Base-by-base conservation (phyloP, 2,329 filamentous ascomycete genomes). In the Chrysoporthe austroafricana region DNA sequence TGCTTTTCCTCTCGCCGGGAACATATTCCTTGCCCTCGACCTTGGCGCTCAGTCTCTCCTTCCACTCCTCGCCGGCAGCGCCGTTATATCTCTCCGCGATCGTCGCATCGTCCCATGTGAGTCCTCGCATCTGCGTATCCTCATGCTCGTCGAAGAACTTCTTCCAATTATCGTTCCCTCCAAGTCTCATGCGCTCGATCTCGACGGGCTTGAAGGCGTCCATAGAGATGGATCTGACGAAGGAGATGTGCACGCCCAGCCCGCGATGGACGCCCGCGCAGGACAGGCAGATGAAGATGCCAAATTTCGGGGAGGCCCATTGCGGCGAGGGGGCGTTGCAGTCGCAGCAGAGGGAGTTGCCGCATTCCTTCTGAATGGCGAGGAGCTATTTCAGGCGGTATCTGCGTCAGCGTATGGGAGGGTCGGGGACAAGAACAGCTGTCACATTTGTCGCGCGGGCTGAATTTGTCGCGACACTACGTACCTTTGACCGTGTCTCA, bases 301-400 rank as follows among this genome's bases (percentile, higher is more conserved):
- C 95, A 78, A 99, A 97, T 81, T 99, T 99, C 72, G 96, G 96
- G 48, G 94, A 86, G 73, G 96, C 95, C 96, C 96, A 99, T 91
- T 99, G 96, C 71, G 96, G 96, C 74, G 93, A 96, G 32, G 96
- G 95, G 57, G 96, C 95, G 77, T 90, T 90, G 85, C 96, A 99
- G 82, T 99, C 96, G 83, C 94, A 95, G 84, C 96, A 99, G 74
- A 88, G 82, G 77, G 92, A 93, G 81, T 99, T 99, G 73, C 90
- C 90, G 73, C 93, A 91, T 73, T 90, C 90, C 80, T 97, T 97
- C 79, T 97, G 94, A 73, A 98, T 93, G 70, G 93, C 89, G 72
- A 94, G 89, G 77, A 99, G 90, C 93, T 97, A 78, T 69, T 16
- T 18, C 16, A 3, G 18, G n/a, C 54, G n/a, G 66, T 69, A 70